Base-by-base conservation (phyloP, 345 rosid genomes). In the Orychophragmus violaceus region DNA sequence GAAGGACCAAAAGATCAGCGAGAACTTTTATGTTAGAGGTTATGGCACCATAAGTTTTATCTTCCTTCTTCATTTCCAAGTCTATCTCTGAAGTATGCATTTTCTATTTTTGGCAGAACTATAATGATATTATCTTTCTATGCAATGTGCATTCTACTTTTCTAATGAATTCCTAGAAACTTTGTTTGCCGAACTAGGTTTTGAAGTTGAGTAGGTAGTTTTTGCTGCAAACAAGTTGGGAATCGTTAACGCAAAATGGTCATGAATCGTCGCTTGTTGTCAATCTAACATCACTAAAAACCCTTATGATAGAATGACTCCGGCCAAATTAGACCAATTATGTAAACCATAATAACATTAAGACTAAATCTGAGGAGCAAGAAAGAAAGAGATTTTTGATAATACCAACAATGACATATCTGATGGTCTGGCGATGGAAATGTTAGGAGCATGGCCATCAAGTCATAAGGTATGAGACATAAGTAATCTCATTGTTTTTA, bases 191-290 rank as follows among this genome's bases (percentile, higher is more conserved):
- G 83, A 83, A 62, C 80, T 82, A 72, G 90, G 95, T 62, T 86
- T 87, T 66, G 75, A 77, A 45, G 84, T 82, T 58, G 90, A 89
- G 82, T 88, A 89, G 59, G 85, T 57, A 84, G 65, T 74, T 64
- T 89, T 70, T 87, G 85, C 71, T 84, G 86, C 84, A 92, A 89
- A 76, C 88, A 92, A 85, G 91, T 92, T 64, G 95, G 87, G 80
- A 92, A 89, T 69, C 88, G 95, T 33, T 83, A 90, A 13, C 84
- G 88, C 14, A 92, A 89, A 68, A 53, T 89, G 66, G 83, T 92
- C 54, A 89, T 92, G 96, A 87, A 89, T 74, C 77, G 96, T 83
- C 85, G 92, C 42, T 92, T 95, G 98, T 76, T 70, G 78, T 46
- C 53, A 32, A 49, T 71, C 87, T 64, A 78, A 74, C 19, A 18